Base-by-base conservation (phyloP, 2,329 filamentous ascomycete genomes). In the Beauveria bassiana region DNA sequence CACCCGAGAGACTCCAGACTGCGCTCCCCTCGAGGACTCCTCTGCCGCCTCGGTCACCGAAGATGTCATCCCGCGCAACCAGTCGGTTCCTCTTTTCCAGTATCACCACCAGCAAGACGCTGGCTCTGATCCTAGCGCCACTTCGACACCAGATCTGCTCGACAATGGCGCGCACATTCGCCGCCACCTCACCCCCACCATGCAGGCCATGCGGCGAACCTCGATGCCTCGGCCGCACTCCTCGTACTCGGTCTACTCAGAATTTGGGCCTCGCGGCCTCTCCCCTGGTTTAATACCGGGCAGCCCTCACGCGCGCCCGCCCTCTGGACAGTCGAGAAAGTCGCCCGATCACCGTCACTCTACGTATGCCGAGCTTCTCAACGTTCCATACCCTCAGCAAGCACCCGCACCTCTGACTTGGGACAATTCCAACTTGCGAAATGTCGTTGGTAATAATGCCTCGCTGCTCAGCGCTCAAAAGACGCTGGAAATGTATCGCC, bases 401-500 rank as follows among this genome's bases (percentile, higher is more conserved):
- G 81, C 80, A 2, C 82, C 84, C 5, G 80, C 85, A 75, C 73
- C 91, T 75, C 69, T 90, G 77, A 70, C 84, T 31, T 81, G 96
- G 63, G 90, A 96, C 73, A 97, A 98, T 71, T 86, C 89, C 12
- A 83, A 89, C 65, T 78, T 99, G 54, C 88, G 91, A 63, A 86
- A 82, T 61, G 87, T 85, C 18, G 87, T 99, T 26, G 95, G 95
- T 50, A 89, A 86, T 70, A 96, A 96, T 77, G 93, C 93, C 3
- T 96, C 93, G 22, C 81, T 99, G 14, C 83, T 99, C 34, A 93
- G 91, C 70, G 88, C 91, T 40, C 90, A 93, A 71, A 93, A 98
- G 76, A 99, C 95, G 1, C 83, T 99, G 54, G 93, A 98, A 61
- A 97, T 98, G 93, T 99, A 99, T 74, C 85, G 93, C 50, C 88